Base-by-base conservation (phyloP, 2,329 filamentous ascomycete genomes). In the Arthrinium phaeospermum region DNA sequence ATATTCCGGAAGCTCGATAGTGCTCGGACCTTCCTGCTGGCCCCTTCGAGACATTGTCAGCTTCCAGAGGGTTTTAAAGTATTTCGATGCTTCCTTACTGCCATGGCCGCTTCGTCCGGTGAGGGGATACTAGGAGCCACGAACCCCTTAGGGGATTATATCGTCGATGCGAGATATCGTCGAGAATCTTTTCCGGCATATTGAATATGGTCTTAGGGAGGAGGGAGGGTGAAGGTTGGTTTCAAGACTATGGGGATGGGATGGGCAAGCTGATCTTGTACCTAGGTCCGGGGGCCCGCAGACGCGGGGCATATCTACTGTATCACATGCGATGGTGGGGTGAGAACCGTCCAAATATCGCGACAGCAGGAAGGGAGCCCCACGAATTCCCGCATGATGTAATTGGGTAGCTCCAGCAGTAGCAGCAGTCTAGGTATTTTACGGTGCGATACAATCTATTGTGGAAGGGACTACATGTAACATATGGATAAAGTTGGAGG, bases 101-200 rank as follows among this genome's bases (percentile, higher is more conserved):
- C 96, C 96, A 99, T 79, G 96, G 96, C 75, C 96, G 90, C 89
- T 98, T 98, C 70, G 95, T 98, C 71, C 96, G 89, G 83, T 99
- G 96, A 74, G 96, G 96, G 22, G 96, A 98, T 19, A 99, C 96
- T 49, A 99, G 89, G 73, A 99, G 89, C 93, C 95, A 97, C 74
- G 93, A 94, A 74, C 94, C 95, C 76, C 94, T 92, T 74, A 99
- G 88, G 70, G 94, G 94, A 81, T 99, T 99, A 83, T 93, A 98
- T 81, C 96, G 92, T 78, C 96, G 89, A 82, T 99, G 96, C 57
- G 96, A 98, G 79, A 99, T 98, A 82, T 99, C 96, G 86, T 98
- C 92, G 69, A 99, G 91, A 69, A 96, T 91, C 75, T 90, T 88
- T 80, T 93, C 91, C 12, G 90, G 89, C 93, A 95, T 95, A 67